These are phyloP conservation scores for Cystobasidium onofrii DNA, from an alignment of 768 basidiomycete genomes.

Conservation along the genomic window DNA sequence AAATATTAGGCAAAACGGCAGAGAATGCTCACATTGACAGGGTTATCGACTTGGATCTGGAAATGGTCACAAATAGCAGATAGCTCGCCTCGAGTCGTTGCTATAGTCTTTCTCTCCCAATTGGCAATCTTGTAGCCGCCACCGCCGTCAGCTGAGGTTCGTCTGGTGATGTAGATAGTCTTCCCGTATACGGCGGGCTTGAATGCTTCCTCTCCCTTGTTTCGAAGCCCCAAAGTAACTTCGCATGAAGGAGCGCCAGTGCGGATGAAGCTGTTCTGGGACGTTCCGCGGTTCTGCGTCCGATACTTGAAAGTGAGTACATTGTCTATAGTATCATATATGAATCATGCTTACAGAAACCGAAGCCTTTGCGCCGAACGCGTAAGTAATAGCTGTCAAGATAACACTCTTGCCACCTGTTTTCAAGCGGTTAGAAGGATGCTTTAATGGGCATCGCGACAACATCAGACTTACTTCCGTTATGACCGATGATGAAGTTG, in stretches of 20 bases:
- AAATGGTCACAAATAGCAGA: slow-evolving; percentile 85
- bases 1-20: not conserved
- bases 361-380: slow-evolving; percentile 85
- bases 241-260: slow-evolving; percentile 48
- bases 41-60: slow-evolving; percentile 90
- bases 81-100: slow-evolving; percentile 72
- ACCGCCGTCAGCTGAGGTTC: slow-evolving; percentile 61
- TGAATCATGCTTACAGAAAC: slow-evolving; percentile 76
- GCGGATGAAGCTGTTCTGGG: slow-evolving; percentile 35
- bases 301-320: slow-evolving; percentile 41
- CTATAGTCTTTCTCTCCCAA: slow-evolving; percentile 58
- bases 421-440: too few relatives aligned
- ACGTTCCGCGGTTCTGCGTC: slow-evolving; percentile 38
- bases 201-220: slow-evolving; percentile 83
- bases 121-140: slow-evolving; percentile 73
- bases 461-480: slow-evolving; percentile 35
- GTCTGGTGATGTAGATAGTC: slow-evolving; percentile 72
- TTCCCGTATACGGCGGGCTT: slow-evolving; percentile 75
- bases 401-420: slow-evolving; percentile 63
- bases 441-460: too few relatives aligned
- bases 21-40: slow-evolving; percentile 19
- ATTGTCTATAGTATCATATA: slow-evolving; percentile 77
- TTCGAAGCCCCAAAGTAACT: slow-evolving; percentile 74
- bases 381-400: slow-evolving; percentile 82
- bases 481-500: slow-evolving; percentile 78